Base-by-base conservation (phyloP, 306 rosid genomes). In the Quercus suber region DNA sequence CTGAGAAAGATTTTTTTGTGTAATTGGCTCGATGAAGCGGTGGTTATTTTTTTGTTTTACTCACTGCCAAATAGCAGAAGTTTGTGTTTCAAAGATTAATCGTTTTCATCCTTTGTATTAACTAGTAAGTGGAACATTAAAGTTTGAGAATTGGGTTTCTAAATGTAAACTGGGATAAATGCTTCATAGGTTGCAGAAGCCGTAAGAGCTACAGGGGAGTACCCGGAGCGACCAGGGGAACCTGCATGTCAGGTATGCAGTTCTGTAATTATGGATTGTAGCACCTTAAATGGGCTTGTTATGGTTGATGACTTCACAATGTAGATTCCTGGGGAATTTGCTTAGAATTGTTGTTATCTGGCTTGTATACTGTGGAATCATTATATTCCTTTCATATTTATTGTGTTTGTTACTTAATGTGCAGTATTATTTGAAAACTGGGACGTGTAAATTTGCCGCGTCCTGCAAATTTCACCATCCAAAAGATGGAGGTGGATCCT, bases 391-490 rank as follows among this genome's bases (percentile, higher is more conserved):
- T 53, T 41, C 73, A 7, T 41, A 58, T 68, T 76, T 51, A 74
- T 72, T 63, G 33, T 79, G 73, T 76, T 61, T 73, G 31, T 83
- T 78, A 51, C 70, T 43, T 61, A 73, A 43, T 83, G 80, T 49
- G 73, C 89, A 93, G 97, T 90, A 93, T 87, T 93, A 93, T 88
- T 86, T 93, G 77, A 93, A 93, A 74, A 93, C 97, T 80, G 91
- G 93, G 83, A 84, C 92, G 65, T 93, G 98, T 89, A 93, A 91
- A 91, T 93, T 89, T 76, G 98, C 95, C 30, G 97, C 97, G 64
- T 91, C 97, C 77, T 91, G 98, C 89, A 91, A 91, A 89, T 93
- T 89, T 70, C 94, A 91, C 90, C 97, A 93, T 84, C 98, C 97
- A 3, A 91, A 87, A 86, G 85, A 91, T 69, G 95, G 91, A 81